Evolutionary conservation across 2,329 filamentous ascomycete species (phyloP), one percentile per base, ranked within the genome.

Genomic region (Fusarium chuoi): DNA sequence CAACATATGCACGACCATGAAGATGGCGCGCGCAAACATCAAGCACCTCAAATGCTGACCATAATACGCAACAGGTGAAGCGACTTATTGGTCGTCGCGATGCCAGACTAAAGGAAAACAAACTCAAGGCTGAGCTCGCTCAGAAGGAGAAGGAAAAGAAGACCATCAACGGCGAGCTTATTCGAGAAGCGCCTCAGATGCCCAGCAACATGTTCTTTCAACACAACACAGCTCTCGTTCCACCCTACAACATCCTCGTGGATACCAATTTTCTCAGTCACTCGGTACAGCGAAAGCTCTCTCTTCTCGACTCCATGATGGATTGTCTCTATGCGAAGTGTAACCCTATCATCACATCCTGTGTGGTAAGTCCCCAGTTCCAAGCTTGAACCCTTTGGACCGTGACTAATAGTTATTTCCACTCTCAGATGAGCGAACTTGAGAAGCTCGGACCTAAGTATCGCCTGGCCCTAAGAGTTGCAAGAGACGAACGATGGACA

Each of bases 211-310:
- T 97, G 83, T 97, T 97, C 89, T 97, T 97, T 84, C 89, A 93
- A 80, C 92, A 94, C 87, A 98, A 98, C 85, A 92, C 92, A 60
- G 93, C 94, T 60, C 90, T 98, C 49, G 91, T 94, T 17, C 94
- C 95, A 7, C 94, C 95, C 3, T 97, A 97, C 74, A 79, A 73
- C 56, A 75, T 79, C 55, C 78, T 79, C 59, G 89, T 96, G 79
- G 94, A 97, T 82, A 96, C 94, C 82, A 97, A 97, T 81, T 98
- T 98, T 80, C 88, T 98, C 72, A 94, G 91, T 44, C 95, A 98
- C 83, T 96, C 95, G 0, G 94, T 98, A 5, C 93, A 95, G 82
- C 91, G 93, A 76, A 98, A 99, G 85, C 89, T 98, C 26, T 94
- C 95, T 39, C 86, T 98, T 18, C 88, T 97, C 26, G 92, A 96